These are phyloP conservation scores for Hibiscus tridactylites DNA, from an alignment of 345 rosid genomes.

Conservation along the genomic window DNA sequence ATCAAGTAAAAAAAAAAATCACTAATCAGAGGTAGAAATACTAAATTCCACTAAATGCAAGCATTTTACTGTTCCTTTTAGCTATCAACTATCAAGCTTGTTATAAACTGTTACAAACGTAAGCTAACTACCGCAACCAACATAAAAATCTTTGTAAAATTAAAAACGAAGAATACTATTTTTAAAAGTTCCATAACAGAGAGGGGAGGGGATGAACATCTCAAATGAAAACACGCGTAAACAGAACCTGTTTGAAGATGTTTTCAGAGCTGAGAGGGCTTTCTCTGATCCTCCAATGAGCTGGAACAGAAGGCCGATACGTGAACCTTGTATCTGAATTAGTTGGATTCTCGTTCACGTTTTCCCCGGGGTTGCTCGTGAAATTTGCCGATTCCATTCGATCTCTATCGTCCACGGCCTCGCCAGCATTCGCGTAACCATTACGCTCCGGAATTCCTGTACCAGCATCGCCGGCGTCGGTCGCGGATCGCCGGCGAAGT, in stretches of 20 bases:
- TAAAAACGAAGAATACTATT: background rate
- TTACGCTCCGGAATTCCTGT: slow-evolving; percentile 7
- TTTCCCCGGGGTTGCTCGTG: slow-evolving; percentile 14
- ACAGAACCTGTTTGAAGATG: slow-evolving; percentile 52
- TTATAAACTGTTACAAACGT: background rate
- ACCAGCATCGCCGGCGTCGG: background rate
- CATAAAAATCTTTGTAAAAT: background rate
- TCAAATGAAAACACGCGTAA: background rate
- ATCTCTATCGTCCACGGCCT: slow-evolving; percentile 18
- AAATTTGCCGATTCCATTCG: slow-evolving; percentile 21
- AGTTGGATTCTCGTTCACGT: slow-evolving; percentile 17
- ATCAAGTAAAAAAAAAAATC: background rate
- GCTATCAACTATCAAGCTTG: background rate
- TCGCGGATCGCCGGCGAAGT: slow-evolving; percentile 30
- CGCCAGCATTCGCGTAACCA: slow-evolving; percentile 5
- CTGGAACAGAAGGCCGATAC: slow-evolving; percentile 52
- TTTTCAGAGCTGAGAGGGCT: slow-evolving; percentile 67
- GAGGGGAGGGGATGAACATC: background rate
- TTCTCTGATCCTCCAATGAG: slow-evolving; percentile 50
- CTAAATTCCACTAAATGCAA: background rate
- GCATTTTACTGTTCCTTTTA: background rate
- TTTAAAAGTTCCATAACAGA: background rate
- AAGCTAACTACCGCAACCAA: background rate
- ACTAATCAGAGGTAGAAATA: background rate
- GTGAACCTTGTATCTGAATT: slow-evolving; percentile 32